Conservation (phyloP, 257 asterid genomes). For the Cruciata laevipes region DNA sequence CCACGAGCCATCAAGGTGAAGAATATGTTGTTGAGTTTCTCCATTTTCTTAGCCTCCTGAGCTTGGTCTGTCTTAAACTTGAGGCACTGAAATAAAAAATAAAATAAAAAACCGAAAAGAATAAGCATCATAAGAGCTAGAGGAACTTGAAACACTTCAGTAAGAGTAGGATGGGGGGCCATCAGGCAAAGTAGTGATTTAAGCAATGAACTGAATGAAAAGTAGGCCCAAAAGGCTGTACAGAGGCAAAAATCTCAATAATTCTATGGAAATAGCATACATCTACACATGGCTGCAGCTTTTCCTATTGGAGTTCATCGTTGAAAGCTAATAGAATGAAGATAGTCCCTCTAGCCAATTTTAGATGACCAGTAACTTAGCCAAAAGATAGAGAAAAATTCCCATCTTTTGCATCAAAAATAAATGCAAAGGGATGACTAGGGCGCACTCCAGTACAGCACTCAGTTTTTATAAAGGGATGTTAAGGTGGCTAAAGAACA, state of each 20-base stretch:
- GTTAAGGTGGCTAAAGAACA: not conserved
- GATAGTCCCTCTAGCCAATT: not conserved
- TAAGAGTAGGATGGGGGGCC: not conserved
- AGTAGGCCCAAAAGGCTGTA: not conserved
- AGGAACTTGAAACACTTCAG: not conserved
- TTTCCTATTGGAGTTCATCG: not conserved
- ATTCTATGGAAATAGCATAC: not conserved
- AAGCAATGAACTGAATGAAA: not conserved
- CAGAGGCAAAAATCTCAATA: not conserved
- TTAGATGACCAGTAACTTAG: not conserved
- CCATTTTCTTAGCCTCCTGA: constrained; percentile 88
- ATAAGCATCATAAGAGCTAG: not conserved
- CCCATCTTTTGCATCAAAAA: not conserved
- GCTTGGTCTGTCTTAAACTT: constrained; percentile 90
- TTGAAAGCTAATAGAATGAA: not conserved
- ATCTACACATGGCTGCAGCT: not conserved
- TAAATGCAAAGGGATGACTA: not conserved
- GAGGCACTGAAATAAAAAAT: constrained; percentile 43
- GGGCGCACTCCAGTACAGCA: not conserved
- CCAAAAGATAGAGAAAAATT: not conserved
- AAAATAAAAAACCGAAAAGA: constrained; percentile 11
- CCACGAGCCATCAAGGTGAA: constrained; percentile 86
- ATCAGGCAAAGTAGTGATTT: not conserved
- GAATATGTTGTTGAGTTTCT: constrained; percentile 67
- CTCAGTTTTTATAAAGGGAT: not conserved